Conservation (phyloP, 2,329 filamentous ascomycete genomes). For the Trichoderma atrobrunneum region DNA sequence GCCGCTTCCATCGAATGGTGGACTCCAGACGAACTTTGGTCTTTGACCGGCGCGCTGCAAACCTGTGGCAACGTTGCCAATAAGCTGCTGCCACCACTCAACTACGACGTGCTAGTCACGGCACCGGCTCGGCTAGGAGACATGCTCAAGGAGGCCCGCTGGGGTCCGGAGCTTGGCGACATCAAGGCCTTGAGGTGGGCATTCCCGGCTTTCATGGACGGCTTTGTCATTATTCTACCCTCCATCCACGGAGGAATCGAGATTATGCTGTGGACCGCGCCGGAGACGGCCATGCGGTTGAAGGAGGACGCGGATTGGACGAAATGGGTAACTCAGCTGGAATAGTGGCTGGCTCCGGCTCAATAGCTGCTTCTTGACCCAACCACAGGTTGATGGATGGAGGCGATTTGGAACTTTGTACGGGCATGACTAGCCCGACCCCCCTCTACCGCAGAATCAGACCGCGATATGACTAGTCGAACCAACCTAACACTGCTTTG, state of each 20-base stretch:
- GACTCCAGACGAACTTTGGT: conserved; percentile 19
- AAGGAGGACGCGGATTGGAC: conserved; percentile 14
- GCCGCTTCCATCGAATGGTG: conserved; percentile 18
- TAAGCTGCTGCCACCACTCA: conserved; percentile 11
- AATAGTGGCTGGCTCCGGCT: background rate
- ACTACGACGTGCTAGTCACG: conserved; percentile 17
- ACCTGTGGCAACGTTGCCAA: conserved; percentile 13
- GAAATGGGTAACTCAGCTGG: conserved; percentile 19
- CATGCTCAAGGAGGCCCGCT: conserved; percentile 14
- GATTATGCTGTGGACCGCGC: conserved; percentile 19
- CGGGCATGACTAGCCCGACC: background rate
- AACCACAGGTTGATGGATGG: background rate
- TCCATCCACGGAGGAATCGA: conserved; percentile 18
- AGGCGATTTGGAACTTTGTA: background rate
- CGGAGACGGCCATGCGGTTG: conserved; percentile 15
- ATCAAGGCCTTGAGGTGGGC: conserved; percentile 18
- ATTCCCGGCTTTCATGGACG: conserved; percentile 19
- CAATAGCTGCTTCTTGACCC: background rate
- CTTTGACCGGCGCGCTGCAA: conserved; percentile 17
- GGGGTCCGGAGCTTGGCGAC: conserved; percentile 16
- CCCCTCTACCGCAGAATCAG: conserved; percentile 1
- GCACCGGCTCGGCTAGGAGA: conserved; percentile 14
- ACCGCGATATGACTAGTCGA: conserved; percentile 10
- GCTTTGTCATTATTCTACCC: conserved; percentile 16
- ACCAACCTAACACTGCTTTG: background rate